phyloP scores from a whole-genome alignment of 164 flowering plant genomes.

The Umbellularia californica region DNA sequence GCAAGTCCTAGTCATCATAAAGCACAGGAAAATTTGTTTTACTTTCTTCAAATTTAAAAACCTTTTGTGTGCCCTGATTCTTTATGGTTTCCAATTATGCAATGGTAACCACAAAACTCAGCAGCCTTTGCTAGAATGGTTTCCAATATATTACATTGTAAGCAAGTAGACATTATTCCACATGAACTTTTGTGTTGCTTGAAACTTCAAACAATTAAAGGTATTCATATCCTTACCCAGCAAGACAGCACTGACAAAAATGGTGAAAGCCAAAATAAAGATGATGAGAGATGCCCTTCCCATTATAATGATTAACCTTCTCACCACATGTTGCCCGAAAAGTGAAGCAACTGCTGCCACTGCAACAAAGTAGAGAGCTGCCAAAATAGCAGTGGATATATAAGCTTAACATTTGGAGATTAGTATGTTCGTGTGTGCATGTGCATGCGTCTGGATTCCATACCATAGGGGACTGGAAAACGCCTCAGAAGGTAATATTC shows the following conservation, averaged over 20 bases:
- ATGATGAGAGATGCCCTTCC: conserved; percentile 91
- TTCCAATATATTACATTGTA: too few relatives aligned
- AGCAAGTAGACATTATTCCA: not conserved
- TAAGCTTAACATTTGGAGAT: not conserved
- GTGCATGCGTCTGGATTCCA: conserved; percentile 3
- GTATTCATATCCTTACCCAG: conserved; percentile 48
- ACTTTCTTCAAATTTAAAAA: not conserved
- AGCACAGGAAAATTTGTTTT: too few relatives aligned
- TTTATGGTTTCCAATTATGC: not conserved
- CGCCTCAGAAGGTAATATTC: conserved; percentile 90
- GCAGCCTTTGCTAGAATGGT: not conserved
- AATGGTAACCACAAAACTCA: not conserved
- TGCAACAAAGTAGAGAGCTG: conserved; percentile 71
- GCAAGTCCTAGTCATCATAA: too few relatives aligned
- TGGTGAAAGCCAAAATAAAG: conserved; percentile 78
- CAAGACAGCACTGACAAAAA: conserved; percentile 80
- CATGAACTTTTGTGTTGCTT: not conserved
- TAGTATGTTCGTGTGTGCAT: not conserved
- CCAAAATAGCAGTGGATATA: not conserved
- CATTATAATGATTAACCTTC: conserved; percentile 53
- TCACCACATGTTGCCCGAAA: conserved; percentile 77
- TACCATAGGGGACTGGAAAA: conserved; percentile 93
- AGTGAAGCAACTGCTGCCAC: conserved; percentile 83
- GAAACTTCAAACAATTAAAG: not conserved
- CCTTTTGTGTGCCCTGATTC: not conserved